Evolutionary conservation across 2,329 filamentous ascomycete species (phyloP), one percentile per base, ranked within the genome.

Genomic region (Calonectria leucothoes): DNA sequence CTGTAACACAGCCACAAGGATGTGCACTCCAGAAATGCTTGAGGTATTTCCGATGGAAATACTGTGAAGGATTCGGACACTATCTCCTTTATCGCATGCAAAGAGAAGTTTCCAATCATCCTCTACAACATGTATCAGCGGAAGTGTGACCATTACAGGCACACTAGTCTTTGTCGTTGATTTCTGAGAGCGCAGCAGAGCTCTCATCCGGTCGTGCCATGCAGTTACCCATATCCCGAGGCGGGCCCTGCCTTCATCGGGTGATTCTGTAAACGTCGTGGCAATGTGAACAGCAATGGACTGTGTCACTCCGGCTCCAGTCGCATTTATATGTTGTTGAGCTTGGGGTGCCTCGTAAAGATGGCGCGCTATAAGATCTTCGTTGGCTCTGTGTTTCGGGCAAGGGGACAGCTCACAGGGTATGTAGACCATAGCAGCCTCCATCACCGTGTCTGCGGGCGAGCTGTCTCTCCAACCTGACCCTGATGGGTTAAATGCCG

Each of bases 261-360:
- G 42, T 5, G 42, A 8, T 45, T 45, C 42, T 5, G 4, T 11
- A 23, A 45, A 45, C n/a, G 42, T n/a, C 11, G 42, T 8, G 11
- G 42, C 42, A 23, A 45, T 23, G n/a, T 45, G 42, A 23, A 45
- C n/a, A 45, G 20, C 10, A 8, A 45, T 45, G 4, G n/a, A n/a
- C 3, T 2, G 8, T 17, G 35, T 12, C 1, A 1, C n/a, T n/a
- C 2, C n/a, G 5, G 11, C n/a, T 45, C 3, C 4, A 1, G 42
- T 23, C n/a, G 42, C 42, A 45, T 45, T 45, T n/a, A 45, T 45
- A 20, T 45, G 42, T 11, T 1, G n/a, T 45, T 45, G 20, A 23
- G 4, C 10, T 45, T 5, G 2, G 4, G 8, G 4, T 45, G 6
- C 39, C 2, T 2, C 4, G 3, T n/a, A 1, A 6, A 45, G 7